These are phyloP conservation scores for Exophiala alcalophila DNA, from an alignment of 2,329 filamentous ascomycete species.

Conservation along the genomic window DNA sequence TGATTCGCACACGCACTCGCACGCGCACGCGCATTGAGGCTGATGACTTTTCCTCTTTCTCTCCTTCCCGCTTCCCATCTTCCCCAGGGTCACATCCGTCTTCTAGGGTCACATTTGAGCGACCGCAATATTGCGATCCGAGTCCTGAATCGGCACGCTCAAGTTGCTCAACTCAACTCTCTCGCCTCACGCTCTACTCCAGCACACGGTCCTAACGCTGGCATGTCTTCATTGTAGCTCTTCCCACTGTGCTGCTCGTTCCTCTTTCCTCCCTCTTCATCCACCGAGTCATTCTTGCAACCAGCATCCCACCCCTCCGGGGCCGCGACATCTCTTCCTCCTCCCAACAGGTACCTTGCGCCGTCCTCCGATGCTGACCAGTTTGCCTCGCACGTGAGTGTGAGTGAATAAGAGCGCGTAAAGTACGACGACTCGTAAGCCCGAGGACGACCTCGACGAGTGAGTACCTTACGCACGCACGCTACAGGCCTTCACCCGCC, in stretches of 20 bases:
- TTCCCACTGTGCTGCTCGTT: neutral
- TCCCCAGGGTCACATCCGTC: constrained; percentile 26
- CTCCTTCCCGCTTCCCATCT: constrained; percentile 8
- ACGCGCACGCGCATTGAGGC: constrained; percentile 13
- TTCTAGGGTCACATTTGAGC: constrained; percentile 26
- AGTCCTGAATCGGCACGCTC: too few relatives aligned
- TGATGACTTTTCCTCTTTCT: constrained; percentile 11
- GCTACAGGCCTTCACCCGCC: neutral
- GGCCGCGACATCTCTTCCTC: neutral
- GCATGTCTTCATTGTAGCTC: constrained; percentile 2
- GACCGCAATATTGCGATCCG: constrained; percentile 12
- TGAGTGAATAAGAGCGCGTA: constrained; percentile 1
- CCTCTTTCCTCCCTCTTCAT: neutral
- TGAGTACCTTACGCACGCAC: too few relatives aligned
- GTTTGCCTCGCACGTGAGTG: constrained; percentile 24
- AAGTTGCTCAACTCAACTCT: too few relatives aligned
- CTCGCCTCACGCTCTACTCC: too few relatives aligned
- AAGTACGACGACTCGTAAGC: too few relatives aligned
- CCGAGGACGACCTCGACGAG: too few relatives aligned
- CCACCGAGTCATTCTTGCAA: neutral
- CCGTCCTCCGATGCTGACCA: constrained; percentile 18
- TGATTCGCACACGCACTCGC: constrained; percentile 15
- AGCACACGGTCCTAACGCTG: too few relatives aligned
- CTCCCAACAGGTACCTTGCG: too few relatives aligned
- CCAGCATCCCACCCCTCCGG: neutral